Base-by-base conservation (phyloP, 257 asterid species). In the Cordia subcordata region DNA sequence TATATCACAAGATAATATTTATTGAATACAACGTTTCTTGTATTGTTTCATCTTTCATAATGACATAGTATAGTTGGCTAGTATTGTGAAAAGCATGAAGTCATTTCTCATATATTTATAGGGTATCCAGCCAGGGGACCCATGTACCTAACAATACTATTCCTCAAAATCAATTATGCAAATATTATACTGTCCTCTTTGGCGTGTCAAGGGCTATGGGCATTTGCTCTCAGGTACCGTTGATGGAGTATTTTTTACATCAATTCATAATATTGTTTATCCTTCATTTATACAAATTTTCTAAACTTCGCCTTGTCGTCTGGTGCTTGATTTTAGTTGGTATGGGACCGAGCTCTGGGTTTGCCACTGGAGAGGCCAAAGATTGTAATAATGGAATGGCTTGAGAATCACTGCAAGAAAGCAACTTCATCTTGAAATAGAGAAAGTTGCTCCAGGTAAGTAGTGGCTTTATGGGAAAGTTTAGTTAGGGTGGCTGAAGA, bases 321-420 rank as follows among this genome's bases (percentile, higher is more conserved):
- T 64, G 51, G 15, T 57, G 1, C 20, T 16, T 64, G 68, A 23
- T 65, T 57, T 70, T 65, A 93, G 99, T 85, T 93, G 60, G 80
- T 93, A 58, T 93, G 99, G 99, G 99, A 93, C 61, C 92, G 99
- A 62, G 97, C 99, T 66, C 96, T 93, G 53, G 96, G 99, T 53
- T 74, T 93, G 76, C 87, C 99, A 12, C 83, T 89, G 9, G 97
- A 93, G 88, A 89, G 96, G 82, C 99, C 99, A 15, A 93, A 93
- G 84, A 93, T 96, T 67, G 87, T 82, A 2, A 87, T 94, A 0
- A 82, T 85, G 85, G 94, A 87, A 62, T 87, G 94, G 91, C 87
- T 87, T 2, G 96, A 87, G 61, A 82, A 70, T 32, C 61, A 80
- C 68, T 78, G 88, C 85, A 82, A 77, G 81, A 81, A 82, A 79